Evolutionary conservation across 2,329 filamentous ascomycete genomes (phyloP), one percentile per base, ranked within the genome.

Genomic region (Cordyceps pruinosa): DNA sequence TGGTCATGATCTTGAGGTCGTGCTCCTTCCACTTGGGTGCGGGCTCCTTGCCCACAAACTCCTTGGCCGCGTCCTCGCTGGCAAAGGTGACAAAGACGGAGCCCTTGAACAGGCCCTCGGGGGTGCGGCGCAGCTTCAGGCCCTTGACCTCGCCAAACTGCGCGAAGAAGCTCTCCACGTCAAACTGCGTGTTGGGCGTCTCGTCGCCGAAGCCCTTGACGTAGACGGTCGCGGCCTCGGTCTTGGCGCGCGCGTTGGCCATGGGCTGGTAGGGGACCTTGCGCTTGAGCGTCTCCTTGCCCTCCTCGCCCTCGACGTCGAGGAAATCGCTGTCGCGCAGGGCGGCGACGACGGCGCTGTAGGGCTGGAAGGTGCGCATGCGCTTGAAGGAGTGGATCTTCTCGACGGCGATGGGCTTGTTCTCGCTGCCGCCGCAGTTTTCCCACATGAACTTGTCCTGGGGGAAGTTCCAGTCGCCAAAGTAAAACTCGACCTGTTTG

Each of bases 11-110:
- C 69, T 85, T 76, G 52, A 97, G 79, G 34, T 90, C 85, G 63
- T 89, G 79, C 52, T 81, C 91, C 72, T 96, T 86, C 85, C 86
- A 99, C 70, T 86, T 83, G 59, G 94, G 94, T 71, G 88, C 86
- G 21, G 89, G 86, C 56, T 96, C 88, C 41, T 90, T 76, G 15
- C 77, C 84, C 60, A 97, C 76, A 74, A 99, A 99, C 59, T 85
- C 84, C 70, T 91, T 81, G 66, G 89, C 86, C 23, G 84, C 81
- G 64, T 95, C 89, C 67, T 91, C 87, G 50, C 83, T 83, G 61
- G 83, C 80, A 72, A 97, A 99, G 73, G 97, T 93, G 63, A 96
- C 90, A 69, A 97, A 97, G 58, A 96, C 90, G 64, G 90, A 96
- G 64, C 93, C 91, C 81, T 99, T 99, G 85, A 97, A 99, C 53